Percentiles rank a stretch among this genome's conserved stretches.
Conservation (phyloP, 805 yeast species). For the Blastobotrys robertii region DNA sequence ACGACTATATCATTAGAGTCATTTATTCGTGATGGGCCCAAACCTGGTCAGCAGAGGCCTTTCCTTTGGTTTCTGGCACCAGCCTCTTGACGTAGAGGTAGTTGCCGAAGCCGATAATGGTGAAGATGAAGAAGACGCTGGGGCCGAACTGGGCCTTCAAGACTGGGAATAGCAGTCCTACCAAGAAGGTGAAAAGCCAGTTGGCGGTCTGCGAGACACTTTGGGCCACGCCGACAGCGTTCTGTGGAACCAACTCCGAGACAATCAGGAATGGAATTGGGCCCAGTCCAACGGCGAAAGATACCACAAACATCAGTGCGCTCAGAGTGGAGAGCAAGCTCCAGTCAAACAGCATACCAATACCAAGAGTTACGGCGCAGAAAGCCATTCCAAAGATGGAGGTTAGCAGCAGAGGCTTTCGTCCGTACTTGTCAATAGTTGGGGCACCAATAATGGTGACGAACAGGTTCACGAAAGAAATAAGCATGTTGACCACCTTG, state of each 20-base stretch:
- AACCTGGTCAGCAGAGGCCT: slow-evolving; percentile 50
- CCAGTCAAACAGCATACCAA: slow-evolving; percentile 39
- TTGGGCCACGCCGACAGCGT: slow-evolving; percentile 80
- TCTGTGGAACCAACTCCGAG: slow-evolving; percentile 76
- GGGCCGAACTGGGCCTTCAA: slow-evolving; percentile 62
- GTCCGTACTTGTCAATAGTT: slow-evolving; percentile 64
- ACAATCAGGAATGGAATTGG: slow-evolving; percentile 90
- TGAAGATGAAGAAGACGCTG: slow-evolving; percentile 61
- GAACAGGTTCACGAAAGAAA: slow-evolving; percentile 64
- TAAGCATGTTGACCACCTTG: slow-evolving; percentile 59
- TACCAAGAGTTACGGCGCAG: slow-evolving; percentile 51
- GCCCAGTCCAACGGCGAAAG: slow-evolving; percentile 88
- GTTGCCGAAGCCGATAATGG: slow-evolving; percentile 14
- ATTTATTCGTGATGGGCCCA: slow-evolving; percentile 34
- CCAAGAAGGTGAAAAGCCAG: slow-evolving; percentile 78
- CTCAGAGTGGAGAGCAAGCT: slow-evolving; percentile 31
- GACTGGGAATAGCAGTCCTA: slow-evolving; percentile 72
- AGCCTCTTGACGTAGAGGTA: slow-evolving; percentile 35
- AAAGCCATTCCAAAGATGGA: slow-evolving; percentile 65
- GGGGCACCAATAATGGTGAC: slow-evolving; percentile 69
- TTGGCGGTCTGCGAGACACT: slow-evolving; percentile 86
- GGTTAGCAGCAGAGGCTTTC: slow-evolving; percentile 57
- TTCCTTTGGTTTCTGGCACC: slow-evolving; percentile 75
- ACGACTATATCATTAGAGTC: too few species aligned
- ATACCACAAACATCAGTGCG: slow-evolving; percentile 63